Evolutionary conservation across 2,329 filamentous ascomycete genomes (phyloP).

Genomic region (Colletotrichum gloeosporioides): DNA sequence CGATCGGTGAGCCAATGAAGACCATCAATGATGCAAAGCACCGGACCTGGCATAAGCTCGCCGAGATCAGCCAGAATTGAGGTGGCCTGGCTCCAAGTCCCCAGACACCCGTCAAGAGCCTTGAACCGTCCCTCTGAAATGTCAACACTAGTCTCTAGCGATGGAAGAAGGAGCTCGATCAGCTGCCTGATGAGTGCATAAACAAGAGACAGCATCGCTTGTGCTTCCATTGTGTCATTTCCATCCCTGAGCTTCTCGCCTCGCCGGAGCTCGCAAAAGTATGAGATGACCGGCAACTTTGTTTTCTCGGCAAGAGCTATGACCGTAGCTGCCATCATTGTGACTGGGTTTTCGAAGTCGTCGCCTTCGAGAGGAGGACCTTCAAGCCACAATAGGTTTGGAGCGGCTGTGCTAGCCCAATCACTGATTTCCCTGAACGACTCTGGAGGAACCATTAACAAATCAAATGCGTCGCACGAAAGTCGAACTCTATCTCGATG

Average conservation of each 20-base stretch:
- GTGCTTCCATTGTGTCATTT: not conserved
- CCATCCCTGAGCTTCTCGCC: not conserved
- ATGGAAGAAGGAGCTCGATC: slow-evolving; percentile 10
- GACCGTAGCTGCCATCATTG: slow-evolving; percentile 6
- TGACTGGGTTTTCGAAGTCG: slow-evolving; percentile 6
- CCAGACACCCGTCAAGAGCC: not conserved
- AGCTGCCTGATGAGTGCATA: slow-evolving; percentile 18
- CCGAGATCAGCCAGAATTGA: not conserved
- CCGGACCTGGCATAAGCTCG: not conserved
- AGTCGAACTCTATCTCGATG: not conserved
- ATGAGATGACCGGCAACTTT: slow-evolving; percentile 14
- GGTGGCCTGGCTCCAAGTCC: not conserved
- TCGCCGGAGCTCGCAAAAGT: slow-evolving; percentile 23
- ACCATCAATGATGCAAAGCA: not conserved
- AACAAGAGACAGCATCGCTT: not conserved
- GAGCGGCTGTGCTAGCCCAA: not conserved
- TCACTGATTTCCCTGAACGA: not conserved
- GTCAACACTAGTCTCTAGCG: not conserved
- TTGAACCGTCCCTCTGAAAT: not conserved
- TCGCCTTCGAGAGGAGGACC: not conserved
- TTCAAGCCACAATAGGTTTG: slow-evolving; percentile 17
- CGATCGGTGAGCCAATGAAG: not conserved
- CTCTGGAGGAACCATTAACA: not conserved
- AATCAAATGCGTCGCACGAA: rapidly evolving
- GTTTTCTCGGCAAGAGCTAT: not conserved